Conservation (phyloP, 2,329 filamentous ascomycete genomes). For the Thelonectria discophora region DNA sequence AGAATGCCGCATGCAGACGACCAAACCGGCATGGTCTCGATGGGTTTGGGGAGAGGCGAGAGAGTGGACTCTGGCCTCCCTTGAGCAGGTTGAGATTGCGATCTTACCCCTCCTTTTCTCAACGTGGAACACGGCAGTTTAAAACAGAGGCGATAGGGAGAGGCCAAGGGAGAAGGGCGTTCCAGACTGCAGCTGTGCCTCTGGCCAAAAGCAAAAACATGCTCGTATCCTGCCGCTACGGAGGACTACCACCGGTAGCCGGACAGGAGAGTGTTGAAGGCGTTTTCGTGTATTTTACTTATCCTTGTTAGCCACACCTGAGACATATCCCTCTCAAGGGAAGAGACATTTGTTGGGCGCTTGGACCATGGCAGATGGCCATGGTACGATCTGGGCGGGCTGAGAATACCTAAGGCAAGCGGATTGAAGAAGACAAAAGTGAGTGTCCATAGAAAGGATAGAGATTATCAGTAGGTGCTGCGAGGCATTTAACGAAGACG, state of each 20-base stretch:
- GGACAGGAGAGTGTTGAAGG: neutral
- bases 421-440: neutral
- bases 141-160: neutral
- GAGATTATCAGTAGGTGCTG: no score
- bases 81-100: neutral
- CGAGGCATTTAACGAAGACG: neutral
- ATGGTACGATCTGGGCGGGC: neutral
- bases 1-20: neutral
- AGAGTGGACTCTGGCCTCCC: neutral
- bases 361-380: neutral
- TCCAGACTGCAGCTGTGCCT: neutral
- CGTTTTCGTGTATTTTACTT: neutral
- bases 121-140: neutral
- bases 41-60: neutral
- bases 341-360: neutral
- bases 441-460: no score
- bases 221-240: neutral
- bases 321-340: neutral
- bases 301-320: neutral
- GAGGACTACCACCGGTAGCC: neutral
- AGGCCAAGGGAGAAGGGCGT: neutral
- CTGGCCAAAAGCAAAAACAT: neutral
- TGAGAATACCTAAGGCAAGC: neutral
- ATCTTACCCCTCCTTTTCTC: neutral
- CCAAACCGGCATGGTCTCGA: neutral